These are phyloP conservation scores for Teratosphaeria zuluensis DNA, from an alignment of 2,329 filamentous ascomycete species.

Conservation along the genomic window DNA sequence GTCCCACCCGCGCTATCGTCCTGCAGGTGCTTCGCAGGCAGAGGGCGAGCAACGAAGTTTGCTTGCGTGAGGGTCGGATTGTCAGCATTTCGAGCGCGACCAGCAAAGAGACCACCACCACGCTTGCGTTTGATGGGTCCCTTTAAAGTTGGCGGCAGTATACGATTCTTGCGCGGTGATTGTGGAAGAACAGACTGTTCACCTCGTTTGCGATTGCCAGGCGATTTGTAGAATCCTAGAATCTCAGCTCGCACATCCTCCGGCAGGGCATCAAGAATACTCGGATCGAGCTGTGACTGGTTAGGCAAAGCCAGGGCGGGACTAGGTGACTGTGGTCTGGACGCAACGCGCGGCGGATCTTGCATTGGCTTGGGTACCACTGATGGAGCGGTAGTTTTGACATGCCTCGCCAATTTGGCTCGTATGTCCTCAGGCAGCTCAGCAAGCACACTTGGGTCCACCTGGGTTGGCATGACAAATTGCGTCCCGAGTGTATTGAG, in stretches of 20 bases:
- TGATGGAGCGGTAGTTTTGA: constrained; percentile 8
- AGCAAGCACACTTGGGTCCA: constrained; percentile 70
- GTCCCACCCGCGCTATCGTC: constrained; percentile 12
- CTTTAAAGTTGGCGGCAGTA: constrained; percentile 31
- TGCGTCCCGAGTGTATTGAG: constrained; percentile 80
- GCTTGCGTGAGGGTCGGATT: constrained; percentile 60
- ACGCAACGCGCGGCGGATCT: neutral
- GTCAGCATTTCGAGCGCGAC: constrained; percentile 31
- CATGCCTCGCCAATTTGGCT: constrained; percentile 58
- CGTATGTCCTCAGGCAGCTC: constrained; percentile 79
- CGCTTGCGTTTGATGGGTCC: constrained; percentile 47
- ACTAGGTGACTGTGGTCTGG: constrained; percentile 18
- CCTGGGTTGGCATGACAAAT: constrained; percentile 77
- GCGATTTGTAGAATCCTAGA: constrained; percentile 55
- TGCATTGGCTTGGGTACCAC: neutral
- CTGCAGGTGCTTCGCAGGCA: constrained; percentile 2
- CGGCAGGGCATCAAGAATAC: constrained; percentile 73
- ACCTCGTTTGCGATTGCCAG: constrained; percentile 20
- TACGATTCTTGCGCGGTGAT: constrained; percentile 49
- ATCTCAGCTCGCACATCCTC: constrained; percentile 79
- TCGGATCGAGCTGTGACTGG: constrained; percentile 73
- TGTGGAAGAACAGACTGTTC: constrained; percentile 28
- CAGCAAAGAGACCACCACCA: constrained; percentile 33
- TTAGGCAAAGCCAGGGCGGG: constrained; percentile 37
- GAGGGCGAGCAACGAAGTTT: constrained; percentile 49